A percentile compares a stretch with the other conserved stretches of the same genome.
Evolutionary conservation across 257 asterid species (phyloP).

Genomic region (Schizonepeta tenuifolia): DNA sequence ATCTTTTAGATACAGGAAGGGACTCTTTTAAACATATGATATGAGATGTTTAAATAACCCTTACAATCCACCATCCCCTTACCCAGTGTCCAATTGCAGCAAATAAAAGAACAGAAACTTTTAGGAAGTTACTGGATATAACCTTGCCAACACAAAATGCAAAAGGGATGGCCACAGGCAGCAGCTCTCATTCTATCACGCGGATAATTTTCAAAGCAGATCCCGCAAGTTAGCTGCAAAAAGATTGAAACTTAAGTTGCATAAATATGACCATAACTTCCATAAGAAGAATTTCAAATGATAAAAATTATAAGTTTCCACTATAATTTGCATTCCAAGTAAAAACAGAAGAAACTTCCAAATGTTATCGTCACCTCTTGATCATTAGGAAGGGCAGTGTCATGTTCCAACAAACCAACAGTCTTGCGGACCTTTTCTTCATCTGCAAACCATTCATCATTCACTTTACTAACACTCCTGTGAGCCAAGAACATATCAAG

Average conservation of each 20-base stretch:
- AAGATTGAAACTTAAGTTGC: slow-evolving; percentile 29
- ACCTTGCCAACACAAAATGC: slow-evolving; percentile 89
- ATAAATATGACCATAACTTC: slow-evolving; percentile 14
- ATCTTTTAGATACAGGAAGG: slow-evolving; percentile 20
- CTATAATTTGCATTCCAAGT: slow-evolving; percentile 13
- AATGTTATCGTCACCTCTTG: slow-evolving; percentile 61
- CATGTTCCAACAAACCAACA: slow-evolving; percentile 86
- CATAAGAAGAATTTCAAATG: slow-evolving; percentile 15
- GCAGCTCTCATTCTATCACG: slow-evolving; percentile 63
- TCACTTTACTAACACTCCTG: slow-evolving; percentile 98
- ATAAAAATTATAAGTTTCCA: slow-evolving; percentile 17
- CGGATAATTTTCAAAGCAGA: slow-evolving; percentile 81
- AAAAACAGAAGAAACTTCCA: slow-evolving; percentile 27
- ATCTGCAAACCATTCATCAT: slow-evolving; percentile 96
- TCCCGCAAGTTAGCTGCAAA: slow-evolving; percentile 91
- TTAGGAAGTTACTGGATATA: slow-evolving; percentile 28
- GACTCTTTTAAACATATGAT: not conserved
- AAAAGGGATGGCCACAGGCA: slow-evolving; percentile 93
- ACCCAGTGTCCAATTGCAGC: slow-evolving; percentile 14
- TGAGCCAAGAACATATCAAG: slow-evolving; percentile 43
- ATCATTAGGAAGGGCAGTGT: slow-evolving; percentile 56
- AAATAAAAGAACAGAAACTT: slow-evolving; percentile 21
- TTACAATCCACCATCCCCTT: not conserved
- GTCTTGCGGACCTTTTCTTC: slow-evolving; percentile 83
- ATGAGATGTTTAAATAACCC: slow-evolving; percentile 18